Conservation (phyloP, 2,329 filamentous ascomycete genomes). For the Calonectria hawksworthii region DNA sequence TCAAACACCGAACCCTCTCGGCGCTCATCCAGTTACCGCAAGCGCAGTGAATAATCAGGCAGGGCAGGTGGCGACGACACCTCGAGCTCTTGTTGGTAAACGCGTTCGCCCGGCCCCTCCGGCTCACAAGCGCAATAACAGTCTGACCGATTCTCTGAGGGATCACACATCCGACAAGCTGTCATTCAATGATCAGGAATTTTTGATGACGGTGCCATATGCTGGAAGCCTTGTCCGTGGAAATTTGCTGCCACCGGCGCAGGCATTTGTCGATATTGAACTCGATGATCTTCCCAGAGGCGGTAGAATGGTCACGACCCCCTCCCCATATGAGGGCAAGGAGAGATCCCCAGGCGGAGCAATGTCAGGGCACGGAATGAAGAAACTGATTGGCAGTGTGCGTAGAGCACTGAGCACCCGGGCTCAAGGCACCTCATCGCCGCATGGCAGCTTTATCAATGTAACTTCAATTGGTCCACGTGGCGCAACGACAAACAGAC, state of each 20-base stretch:
- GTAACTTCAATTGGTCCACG: conserved; percentile 64
- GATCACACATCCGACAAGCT: conserved; percentile 72
- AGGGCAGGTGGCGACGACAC: conserved; percentile 70
- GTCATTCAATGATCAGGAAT: conserved; percentile 67
- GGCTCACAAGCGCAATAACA: conserved; percentile 85
- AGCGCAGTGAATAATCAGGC: conserved; percentile 61
- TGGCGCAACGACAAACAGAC: conserved; percentile 68
- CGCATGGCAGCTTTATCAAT: conserved; percentile 63
- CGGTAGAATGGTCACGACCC: conserved; percentile 68
- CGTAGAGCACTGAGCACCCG: conserved; percentile 82
- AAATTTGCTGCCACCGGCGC: conserved; percentile 84
- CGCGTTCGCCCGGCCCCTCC: conserved; percentile 68
- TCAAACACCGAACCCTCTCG: conserved; percentile 58
- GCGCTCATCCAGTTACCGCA: conserved; percentile 69
- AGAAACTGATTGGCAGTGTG: conserved; percentile 87
- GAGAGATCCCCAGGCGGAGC: conserved; percentile 66
- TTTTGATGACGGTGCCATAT: conserved; percentile 75
- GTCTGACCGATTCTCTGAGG: conserved; percentile 86
- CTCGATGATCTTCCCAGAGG: conserved; percentile 62
- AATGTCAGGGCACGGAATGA: conserved; percentile 82
- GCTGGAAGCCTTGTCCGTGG: conserved; percentile 90
- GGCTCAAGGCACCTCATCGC: conserved; percentile 59
- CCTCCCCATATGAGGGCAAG: conserved; percentile 60
- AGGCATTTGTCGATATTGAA: conserved; percentile 82
- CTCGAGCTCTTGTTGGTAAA: conserved; percentile 70